A percentile compares a stretch with the other conserved stretches of the same genome.
Conservation (phyloP, 768 basidiomycete species). For the Lanmaoa pseudosensibilis region DNA sequence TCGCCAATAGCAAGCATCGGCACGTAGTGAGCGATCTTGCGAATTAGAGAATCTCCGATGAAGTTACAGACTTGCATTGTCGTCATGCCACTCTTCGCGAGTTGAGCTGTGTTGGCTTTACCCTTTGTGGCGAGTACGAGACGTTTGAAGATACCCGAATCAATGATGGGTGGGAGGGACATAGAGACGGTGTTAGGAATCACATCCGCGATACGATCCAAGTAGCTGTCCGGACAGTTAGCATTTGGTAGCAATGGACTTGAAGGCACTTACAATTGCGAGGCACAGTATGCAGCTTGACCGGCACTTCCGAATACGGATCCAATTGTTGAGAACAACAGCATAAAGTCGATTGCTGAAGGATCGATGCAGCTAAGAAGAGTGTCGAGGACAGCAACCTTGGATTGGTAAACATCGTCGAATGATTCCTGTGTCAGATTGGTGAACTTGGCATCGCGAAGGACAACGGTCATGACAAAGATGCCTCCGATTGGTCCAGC, state of each 20-base stretch:
- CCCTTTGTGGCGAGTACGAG: slow-evolving; percentile 29
- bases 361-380: slow-evolving; percentile 18
- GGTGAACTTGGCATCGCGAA: slow-evolving; percentile 34
- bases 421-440: slow-evolving; percentile 36
- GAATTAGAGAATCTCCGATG: slow-evolving; percentile 31
- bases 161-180: slow-evolving; percentile 36
- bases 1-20: slow-evolving; percentile 30
- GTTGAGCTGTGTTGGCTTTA: slow-evolving; percentile 30
- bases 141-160: slow-evolving; percentile 36
- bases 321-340: slow-evolving; percentile 36
- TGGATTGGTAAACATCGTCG: slow-evolving; percentile 24
- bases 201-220: slow-evolving; percentile 32
- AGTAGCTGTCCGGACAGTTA: slow-evolving; percentile 21
- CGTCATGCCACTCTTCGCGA: slow-evolving; percentile 34
- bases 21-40: slow-evolving; percentile 32
- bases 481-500: slow-evolving; percentile 32
- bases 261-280: slow-evolving; percentile 13
- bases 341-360: slow-evolving; percentile 29
- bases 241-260: neutral
- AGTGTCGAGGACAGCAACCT: slow-evolving; percentile 20
- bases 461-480: slow-evolving; percentile 36
- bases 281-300: slow-evolving; percentile 26
- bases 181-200: slow-evolving; percentile 35
- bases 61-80: slow-evolving; percentile 34
- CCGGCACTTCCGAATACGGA: slow-evolving; percentile 34